phyloP scores from a whole-genome alignment of 805 yeast genomes.

The Barnettozyma populi region DNA sequence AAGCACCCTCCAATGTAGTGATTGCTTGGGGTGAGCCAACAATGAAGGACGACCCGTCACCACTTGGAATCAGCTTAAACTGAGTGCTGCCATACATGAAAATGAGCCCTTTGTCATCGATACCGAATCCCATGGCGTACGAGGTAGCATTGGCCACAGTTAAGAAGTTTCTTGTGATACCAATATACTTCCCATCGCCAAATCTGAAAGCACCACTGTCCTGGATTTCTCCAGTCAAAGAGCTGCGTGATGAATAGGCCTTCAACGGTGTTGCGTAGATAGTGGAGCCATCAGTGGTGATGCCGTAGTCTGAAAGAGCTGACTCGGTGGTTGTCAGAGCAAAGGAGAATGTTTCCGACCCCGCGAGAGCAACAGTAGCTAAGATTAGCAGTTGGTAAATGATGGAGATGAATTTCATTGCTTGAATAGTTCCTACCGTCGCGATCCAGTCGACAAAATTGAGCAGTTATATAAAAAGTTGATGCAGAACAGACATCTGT shows the following conservation, averaged over 20 bases:
- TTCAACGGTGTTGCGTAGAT: not conserved
- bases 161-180: slow-evolving; percentile 1
- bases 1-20: not conserved
- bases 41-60: not conserved
- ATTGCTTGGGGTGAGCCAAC: not conserved
- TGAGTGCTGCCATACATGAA: not conserved
- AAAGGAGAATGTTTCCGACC: slow-evolving; percentile 1
- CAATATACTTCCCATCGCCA: not conserved
- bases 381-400: not conserved
- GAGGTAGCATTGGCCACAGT: slow-evolving; percentile 1
- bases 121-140: not conserved
- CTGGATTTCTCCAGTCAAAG: not conserved
- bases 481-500: too few species aligned
- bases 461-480: not conserved
- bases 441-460: not conserved
- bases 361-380: not conserved
- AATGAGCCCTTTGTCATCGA: not conserved
- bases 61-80: not conserved
- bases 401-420: not conserved
- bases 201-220: not conserved
- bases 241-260: not conserved
- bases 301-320: not conserved
- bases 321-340: not conserved
- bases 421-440: too few species aligned
- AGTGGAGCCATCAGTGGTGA: not conserved